Evolutionary conservation across 2,329 filamentous ascomycete genomes (phyloP).

Genomic region (Acephala macrosclerotiorum): DNA sequence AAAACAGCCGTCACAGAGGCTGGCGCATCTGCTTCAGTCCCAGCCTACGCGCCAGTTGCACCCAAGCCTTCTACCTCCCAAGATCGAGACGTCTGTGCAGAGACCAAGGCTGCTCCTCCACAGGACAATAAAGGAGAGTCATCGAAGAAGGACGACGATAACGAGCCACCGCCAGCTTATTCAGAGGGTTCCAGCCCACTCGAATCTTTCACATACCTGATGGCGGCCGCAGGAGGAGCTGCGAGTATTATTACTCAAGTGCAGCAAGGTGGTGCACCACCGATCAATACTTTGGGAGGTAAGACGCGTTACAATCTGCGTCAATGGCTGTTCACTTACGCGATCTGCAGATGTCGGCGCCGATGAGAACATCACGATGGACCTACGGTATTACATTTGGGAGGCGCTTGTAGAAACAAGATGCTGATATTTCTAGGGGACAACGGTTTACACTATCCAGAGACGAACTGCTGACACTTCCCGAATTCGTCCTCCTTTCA

Average conservation of each 20-base stretch:
- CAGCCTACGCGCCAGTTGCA: conserved; percentile 60
- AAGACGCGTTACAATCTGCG: conserved; percentile 42
- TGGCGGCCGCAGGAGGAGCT: conserved; percentile 96
- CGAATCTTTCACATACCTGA: conserved; percentile 91
- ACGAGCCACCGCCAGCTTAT: conserved; percentile 94
- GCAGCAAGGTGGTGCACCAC: conserved; percentile 85
- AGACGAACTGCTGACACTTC: conserved; percentile 93
- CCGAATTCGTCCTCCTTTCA: conserved; percentile 97
- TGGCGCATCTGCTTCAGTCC: conserved; percentile 50
- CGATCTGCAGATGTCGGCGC: conserved; percentile 71
- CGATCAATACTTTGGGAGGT: conserved; percentile 90
- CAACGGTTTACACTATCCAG: conserved; percentile 92
- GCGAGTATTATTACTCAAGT: conserved; percentile 99
- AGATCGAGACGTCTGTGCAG: conserved; percentile 61
- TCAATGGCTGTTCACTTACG: conserved; percentile 21
- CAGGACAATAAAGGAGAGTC: conserved; percentile 79
- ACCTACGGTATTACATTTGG: conserved; percentile 75
- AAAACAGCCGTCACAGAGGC: conserved; percentile 47
- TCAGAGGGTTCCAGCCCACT: conserved; percentile 94
- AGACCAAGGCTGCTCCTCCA: conserved; percentile 87
- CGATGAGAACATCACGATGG: conserved; percentile 94
- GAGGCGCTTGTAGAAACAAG: conserved; percentile 5
- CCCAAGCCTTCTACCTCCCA: conserved; percentile 42
- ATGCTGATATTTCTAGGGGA: conserved; percentile 66
- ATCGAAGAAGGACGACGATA: conserved; percentile 79